phyloP scores from a whole-genome alignment of 352 stramenopile species.

The Thraustochytrium striatum region DNA sequence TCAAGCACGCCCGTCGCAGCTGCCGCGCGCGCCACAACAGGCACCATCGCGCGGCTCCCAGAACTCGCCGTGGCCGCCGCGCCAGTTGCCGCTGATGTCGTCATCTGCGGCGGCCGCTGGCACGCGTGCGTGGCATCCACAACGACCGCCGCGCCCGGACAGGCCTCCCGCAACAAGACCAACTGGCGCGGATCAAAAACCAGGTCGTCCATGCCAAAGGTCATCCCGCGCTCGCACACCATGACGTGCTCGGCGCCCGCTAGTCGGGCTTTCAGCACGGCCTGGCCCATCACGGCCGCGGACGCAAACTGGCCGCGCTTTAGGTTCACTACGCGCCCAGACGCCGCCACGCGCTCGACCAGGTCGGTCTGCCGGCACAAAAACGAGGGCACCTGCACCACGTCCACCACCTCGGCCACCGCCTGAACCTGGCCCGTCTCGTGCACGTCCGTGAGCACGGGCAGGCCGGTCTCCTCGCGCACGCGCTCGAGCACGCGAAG shows the following conservation, averaged over 20 bases:
- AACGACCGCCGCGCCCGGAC: conserved; percentile 60
- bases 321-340: conserved; percentile 72
- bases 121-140: conserved; percentile 75
- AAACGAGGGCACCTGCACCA: conserved; percentile 79
- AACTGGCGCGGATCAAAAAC: conserved; percentile 75
- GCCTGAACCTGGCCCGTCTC: conserved; percentile 68
- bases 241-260: conserved; percentile 63
- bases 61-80: background rate
- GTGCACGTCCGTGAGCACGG: conserved; percentile 75
- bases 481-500: conserved; percentile 70
- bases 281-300: conserved; percentile 68
- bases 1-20: conserved; percentile 70
- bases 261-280: conserved; percentile 35
- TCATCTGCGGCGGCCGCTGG: background rate
- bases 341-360: conserved; percentile 67
- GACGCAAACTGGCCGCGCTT: conserved; percentile 81
- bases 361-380: conserved; percentile 77
- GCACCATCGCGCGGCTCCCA: conserved; percentile 76
- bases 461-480: conserved; percentile 66
- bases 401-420: conserved; percentile 67
- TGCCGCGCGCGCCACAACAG: conserved; percentile 67
- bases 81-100: conserved; percentile 5
- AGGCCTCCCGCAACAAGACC: conserved; percentile 62
- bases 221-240: conserved; percentile 74
- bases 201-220: conserved; percentile 78